Evolutionary conservation across 2,329 filamentous ascomycete genomes (phyloP).

Genomic region (Penicillium concentricum): DNA sequence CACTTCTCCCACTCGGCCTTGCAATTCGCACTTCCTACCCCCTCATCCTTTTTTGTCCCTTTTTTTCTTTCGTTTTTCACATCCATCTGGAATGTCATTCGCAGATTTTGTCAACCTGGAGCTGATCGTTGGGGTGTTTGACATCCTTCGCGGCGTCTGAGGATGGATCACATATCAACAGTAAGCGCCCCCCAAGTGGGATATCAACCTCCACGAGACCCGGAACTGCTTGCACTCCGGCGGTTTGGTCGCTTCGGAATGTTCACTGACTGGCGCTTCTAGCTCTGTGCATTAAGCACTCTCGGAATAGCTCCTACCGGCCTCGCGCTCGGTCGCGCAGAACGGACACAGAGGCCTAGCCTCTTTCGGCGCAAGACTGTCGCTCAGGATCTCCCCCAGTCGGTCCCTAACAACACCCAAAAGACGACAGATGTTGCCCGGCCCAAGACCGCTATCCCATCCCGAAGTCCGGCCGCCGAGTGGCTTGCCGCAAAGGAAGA

Average conservation of each 20-base stretch:
- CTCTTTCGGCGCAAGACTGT: conserved; percentile 29
- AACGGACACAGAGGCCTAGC: conserved; percentile 37
- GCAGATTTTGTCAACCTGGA: conserved; percentile 31
- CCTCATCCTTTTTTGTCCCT: neutral
- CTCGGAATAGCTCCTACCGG: conserved; percentile 61
- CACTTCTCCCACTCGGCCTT: conserved; percentile 3
- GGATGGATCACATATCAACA: conserved; percentile 44
- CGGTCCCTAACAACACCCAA: conserved; percentile 11
- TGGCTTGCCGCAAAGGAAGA: conserved; percentile 16
- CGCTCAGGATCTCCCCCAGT: conserved; percentile 21
- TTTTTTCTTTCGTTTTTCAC: conserved; percentile 13
- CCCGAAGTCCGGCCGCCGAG: conserved; percentile 15
- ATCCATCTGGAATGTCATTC: conserved; percentile 37
- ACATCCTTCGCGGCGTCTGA: conserved; percentile 31
- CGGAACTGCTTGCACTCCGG: neutral
- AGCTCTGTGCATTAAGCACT: conserved; percentile 65
- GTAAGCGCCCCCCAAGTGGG: conserved; percentile 22
- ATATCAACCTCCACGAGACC: neutral
- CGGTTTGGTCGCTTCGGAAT: neutral
- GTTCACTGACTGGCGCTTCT: conserved; percentile 12
- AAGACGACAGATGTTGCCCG: conserved; percentile 16
- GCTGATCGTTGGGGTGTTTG: conserved; percentile 34
- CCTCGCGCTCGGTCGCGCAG: conserved; percentile 55
- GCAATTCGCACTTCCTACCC: conserved; percentile 4
- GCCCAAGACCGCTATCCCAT: conserved; percentile 21